Percentiles rank a stretch among this genome's conserved stretches.
These are phyloP conservation scores for Mortierella sp. DNA, from an alignment of 371 early-diverging fungal species.

Conservation along the genomic window DNA sequence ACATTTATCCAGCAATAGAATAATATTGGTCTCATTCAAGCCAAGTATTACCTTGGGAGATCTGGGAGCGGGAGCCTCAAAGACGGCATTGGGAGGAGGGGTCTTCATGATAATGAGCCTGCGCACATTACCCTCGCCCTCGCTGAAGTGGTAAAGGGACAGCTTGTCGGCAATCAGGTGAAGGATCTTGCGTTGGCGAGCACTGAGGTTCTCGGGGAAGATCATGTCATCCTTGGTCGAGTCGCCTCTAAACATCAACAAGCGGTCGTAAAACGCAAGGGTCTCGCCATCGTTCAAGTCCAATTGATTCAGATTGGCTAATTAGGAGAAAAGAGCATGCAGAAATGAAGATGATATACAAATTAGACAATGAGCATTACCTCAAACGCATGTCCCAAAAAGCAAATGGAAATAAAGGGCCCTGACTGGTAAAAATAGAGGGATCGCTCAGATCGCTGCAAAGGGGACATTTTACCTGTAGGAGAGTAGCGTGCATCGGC, in stretches of 20 bases:
- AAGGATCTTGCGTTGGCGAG: constrained; percentile 66
- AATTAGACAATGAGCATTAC: constrained; percentile 13
- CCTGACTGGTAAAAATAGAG: constrained; percentile 2
- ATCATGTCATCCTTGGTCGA: constrained; percentile 72
- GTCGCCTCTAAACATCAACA: constrained; percentile 79
- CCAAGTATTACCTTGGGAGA: constrained; percentile 35
- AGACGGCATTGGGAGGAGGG: constrained; percentile 34
- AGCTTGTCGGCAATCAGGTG: constrained; percentile 73
- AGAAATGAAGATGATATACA: background rate
- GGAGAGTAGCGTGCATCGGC: constrained; percentile 33
- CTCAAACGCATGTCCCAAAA: background rate
- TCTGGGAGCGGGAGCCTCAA: constrained; percentile 30
- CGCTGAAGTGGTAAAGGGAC: constrained; percentile 68
- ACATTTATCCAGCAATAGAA: background rate
- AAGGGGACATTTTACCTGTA: constrained; percentile 17
- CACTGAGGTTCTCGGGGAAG: constrained; percentile 63
- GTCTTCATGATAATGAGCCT: constrained; percentile 57
- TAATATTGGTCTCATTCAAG: background rate
- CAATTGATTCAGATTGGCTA: constrained; percentile 60
- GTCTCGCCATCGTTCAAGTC: constrained; percentile 80
- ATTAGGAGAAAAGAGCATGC: constrained; percentile 10
- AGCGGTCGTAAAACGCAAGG: constrained; percentile 75
- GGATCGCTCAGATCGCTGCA: background rate
- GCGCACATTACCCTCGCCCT: constrained; percentile 65
- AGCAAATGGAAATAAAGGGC: background rate